Percentiles rank a stretch among this genome's conserved stretches.
These are phyloP conservation scores for Diaporthe velutina DNA, from an alignment of 2,329 filamentous ascomycete species.

Conservation along the genomic window DNA sequence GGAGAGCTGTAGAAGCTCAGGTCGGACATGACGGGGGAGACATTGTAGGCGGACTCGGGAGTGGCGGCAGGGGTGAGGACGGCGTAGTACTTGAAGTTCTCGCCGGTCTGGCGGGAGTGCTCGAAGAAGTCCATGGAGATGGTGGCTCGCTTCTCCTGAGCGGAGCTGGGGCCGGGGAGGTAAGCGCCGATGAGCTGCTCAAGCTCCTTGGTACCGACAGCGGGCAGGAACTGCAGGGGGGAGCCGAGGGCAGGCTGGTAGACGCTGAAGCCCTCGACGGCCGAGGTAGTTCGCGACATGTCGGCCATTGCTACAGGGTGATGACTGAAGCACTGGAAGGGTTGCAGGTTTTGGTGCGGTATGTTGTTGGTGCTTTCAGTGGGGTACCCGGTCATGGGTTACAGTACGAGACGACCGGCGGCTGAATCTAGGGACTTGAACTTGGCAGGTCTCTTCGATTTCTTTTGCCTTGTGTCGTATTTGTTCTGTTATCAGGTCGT, in stretches of 20 bases:
- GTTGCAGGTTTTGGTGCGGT: slow-evolving; percentile 17
- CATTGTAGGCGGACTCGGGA: slow-evolving; percentile 61
- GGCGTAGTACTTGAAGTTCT: slow-evolving; percentile 72
- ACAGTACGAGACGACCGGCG: neutral
- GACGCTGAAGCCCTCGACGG: slow-evolving; percentile 68
- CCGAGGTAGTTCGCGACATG: slow-evolving; percentile 52
- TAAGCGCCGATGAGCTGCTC: slow-evolving; percentile 71
- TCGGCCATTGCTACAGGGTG: slow-evolving; percentile 46
- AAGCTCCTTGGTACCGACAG: slow-evolving; percentile 72
- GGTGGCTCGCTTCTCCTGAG: slow-evolving; percentile 70
- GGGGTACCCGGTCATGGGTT: neutral
- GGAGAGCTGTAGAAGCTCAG: slow-evolving; percentile 58
- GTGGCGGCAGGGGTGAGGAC: slow-evolving; percentile 56
- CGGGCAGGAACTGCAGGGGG: slow-evolving; percentile 74
- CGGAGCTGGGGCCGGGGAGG: slow-evolving; percentile 64
- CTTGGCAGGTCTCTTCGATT: neutral
- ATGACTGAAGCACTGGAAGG: neutral
- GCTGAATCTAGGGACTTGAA: neutral
- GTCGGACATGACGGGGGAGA: slow-evolving; percentile 63
- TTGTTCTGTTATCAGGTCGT: neutral
- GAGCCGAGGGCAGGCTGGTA: slow-evolving; percentile 70
- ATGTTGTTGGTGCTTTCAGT: neutral
- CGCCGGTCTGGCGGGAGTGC: slow-evolving; percentile 64
- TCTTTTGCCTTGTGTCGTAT: neutral
- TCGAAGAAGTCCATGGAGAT: slow-evolving; percentile 72